Evolutionary conservation across 2,329 filamentous ascomycete species (phyloP).

Genomic region (Apiospora arundinis): DNA sequence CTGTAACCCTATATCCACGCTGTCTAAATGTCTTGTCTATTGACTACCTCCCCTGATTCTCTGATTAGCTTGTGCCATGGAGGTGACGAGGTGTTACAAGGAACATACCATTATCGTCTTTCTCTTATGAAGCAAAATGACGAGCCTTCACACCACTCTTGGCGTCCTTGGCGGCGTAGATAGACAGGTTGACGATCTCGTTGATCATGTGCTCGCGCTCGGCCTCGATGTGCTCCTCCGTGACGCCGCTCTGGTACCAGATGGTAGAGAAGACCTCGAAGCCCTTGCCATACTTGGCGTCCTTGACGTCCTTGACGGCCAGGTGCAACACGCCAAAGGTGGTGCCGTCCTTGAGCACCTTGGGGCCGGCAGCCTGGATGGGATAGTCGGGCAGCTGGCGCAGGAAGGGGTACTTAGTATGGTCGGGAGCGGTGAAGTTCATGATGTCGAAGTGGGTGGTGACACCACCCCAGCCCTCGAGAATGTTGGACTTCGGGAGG

Average conservation of each 20-base stretch:
- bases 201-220: constrained; percentile 33
- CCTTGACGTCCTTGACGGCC: constrained; percentile 29
- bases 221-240: constrained; percentile 26
- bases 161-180: constrained; percentile 23
- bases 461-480: constrained; percentile 41
- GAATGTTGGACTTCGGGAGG: constrained; percentile 32
- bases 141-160: background rate
- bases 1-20: no score
- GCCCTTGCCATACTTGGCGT: constrained; percentile 23
- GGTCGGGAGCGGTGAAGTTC: constrained; percentile 36
- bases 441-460: constrained; percentile 45
- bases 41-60: background rate
- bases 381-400: constrained; percentile 33
- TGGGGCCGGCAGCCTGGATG: constrained; percentile 34
- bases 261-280: constrained; percentile 31
- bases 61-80: background rate
- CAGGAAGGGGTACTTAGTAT: constrained; percentile 41
- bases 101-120: background rate
- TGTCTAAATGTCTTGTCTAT: no score
- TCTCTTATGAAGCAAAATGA: background rate
- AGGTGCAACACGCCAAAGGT: constrained; percentile 30
- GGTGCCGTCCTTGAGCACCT: constrained; percentile 24
- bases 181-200: constrained; percentile 31
- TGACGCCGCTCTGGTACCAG: constrained; percentile 29
- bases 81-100: no score